These are phyloP conservation scores for Monilinia fructigena DNA, from an alignment of 2,329 filamentous ascomycete genomes.

Conservation along the genomic window DNA sequence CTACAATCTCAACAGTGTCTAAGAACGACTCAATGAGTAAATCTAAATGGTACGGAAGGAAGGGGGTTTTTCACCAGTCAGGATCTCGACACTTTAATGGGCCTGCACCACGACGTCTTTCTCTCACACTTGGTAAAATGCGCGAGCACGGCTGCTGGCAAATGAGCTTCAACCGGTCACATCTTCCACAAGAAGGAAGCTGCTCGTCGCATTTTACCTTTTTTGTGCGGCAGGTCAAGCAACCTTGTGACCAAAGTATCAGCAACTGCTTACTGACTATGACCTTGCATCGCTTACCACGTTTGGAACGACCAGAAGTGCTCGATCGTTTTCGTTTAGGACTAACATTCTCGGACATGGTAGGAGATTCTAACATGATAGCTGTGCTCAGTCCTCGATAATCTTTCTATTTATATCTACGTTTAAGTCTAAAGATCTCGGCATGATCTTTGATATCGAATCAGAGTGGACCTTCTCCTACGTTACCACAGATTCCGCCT, in stretches of 20 bases:
- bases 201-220: conserved; percentile 25
- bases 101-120: conserved; percentile 34
- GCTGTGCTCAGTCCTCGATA: neutral
- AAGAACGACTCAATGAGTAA: too few relatives aligned
- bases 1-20: too few relatives aligned
- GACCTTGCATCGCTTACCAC: conserved; percentile 6
- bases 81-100: conserved; percentile 36
- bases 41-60: too few relatives aligned
- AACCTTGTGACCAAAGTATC: conserved; percentile 5
- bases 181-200: conserved; percentile 17
- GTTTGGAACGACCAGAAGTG: conserved; percentile 8
- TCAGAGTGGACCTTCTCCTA: neutral
- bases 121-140: conserved; percentile 38
- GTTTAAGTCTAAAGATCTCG: neutral
- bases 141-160: conserved; percentile 24
- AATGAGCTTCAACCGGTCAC: conserved; percentile 32
- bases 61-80: conserved; percentile 29
- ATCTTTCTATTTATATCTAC: neutral
- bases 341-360: neutral
- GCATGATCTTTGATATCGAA: neutral
- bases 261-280: neutral
- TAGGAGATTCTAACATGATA: neutral
- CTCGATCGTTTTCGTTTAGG: neutral
- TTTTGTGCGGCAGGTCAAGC: conserved; percentile 25
- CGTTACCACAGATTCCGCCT: too few relatives aligned